phyloP scores from a whole-genome alignment of 2,329 filamentous ascomycete genomes.

The Calonectria pseudoreteaudii region DNA sequence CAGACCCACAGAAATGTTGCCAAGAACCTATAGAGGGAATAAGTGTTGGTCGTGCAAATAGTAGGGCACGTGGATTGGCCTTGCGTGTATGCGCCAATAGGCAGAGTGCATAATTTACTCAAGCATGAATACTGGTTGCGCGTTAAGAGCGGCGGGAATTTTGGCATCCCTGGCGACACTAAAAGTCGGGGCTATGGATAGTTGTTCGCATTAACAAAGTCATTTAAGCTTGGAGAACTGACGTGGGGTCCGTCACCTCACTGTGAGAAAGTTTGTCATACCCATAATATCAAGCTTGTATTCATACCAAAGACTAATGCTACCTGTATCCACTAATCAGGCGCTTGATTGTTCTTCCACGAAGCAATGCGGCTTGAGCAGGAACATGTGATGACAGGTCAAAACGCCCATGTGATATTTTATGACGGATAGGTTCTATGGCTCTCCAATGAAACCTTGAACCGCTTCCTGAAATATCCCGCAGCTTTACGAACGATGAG shows the following conservation, averaged over 20 bases:
- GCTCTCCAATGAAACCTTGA: background rate
- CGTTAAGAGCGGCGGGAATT: background rate
- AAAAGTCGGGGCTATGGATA: background rate
- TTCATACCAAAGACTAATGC: background rate
- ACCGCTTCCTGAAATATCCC: background rate
- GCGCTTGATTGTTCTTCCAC: background rate
- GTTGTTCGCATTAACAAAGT: background rate
- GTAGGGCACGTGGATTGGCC: background rate
- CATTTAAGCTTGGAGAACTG: background rate
- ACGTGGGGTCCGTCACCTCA: no score
- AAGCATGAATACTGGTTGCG: background rate
- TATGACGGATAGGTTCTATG: background rate
- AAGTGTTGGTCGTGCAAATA: background rate
- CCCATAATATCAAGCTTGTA: constrained; percentile 1
- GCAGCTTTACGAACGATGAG: background rate
- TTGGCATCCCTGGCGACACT: background rate
- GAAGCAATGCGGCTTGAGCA: background rate
- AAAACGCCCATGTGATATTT: background rate
- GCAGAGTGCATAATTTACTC: background rate
- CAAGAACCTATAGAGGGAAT: background rate
- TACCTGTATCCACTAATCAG: background rate
- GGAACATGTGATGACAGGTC: background rate
- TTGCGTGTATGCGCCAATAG: background rate
- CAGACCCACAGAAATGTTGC: no score
- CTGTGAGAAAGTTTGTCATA: background rate